These are phyloP conservation scores for Gossypium arboreum DNA, from an alignment of 345 rosid species.

Conservation along the genomic window DNA sequence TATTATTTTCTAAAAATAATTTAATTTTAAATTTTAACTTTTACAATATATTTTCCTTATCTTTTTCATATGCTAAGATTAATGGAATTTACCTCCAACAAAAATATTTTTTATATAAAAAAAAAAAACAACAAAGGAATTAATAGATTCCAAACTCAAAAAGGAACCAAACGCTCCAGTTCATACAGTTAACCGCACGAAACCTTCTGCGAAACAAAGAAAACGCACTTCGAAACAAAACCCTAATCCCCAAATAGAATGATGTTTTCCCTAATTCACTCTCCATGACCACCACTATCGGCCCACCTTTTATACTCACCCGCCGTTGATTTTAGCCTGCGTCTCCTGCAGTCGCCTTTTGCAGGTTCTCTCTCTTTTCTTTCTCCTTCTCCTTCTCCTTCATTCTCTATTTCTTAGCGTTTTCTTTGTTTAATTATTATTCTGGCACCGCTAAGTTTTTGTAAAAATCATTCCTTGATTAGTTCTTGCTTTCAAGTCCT, in stretches of 20 bases:
- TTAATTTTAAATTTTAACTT: too few relatives aligned
- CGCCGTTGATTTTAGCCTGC: slow-evolving; percentile 14
- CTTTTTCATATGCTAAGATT: too few relatives aligned
- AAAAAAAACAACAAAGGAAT: too few relatives aligned
- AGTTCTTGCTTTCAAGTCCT: slow-evolving; percentile 4
- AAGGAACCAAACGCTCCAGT: not conserved
- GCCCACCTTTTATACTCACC: not conserved
- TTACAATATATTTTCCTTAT: too few relatives aligned
- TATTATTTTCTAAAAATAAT: too few relatives aligned
- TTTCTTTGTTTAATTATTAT: not conserved
- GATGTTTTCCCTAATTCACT: slow-evolving; percentile 22
- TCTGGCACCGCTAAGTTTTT: not conserved
- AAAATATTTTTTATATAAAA: too few relatives aligned
- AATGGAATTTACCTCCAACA: too few relatives aligned
- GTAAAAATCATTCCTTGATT: not conserved
- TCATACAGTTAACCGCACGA: not conserved
- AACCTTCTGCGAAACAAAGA: not conserved
- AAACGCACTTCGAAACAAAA: not conserved
- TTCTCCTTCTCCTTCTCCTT: slow-evolving; percentile 18
- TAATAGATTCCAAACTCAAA: not conserved
- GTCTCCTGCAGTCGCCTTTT: slow-evolving; percentile 14
- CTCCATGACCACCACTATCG: slow-evolving; percentile 5
- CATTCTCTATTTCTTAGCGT: slow-evolving; percentile 1
- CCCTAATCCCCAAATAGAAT: slow-evolving; percentile 6
- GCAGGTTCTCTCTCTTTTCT: slow-evolving; percentile 15